Evolutionary conservation across 768 basidiomycete species (phyloP).

Genomic region (Chalciporus piperatus): DNA sequence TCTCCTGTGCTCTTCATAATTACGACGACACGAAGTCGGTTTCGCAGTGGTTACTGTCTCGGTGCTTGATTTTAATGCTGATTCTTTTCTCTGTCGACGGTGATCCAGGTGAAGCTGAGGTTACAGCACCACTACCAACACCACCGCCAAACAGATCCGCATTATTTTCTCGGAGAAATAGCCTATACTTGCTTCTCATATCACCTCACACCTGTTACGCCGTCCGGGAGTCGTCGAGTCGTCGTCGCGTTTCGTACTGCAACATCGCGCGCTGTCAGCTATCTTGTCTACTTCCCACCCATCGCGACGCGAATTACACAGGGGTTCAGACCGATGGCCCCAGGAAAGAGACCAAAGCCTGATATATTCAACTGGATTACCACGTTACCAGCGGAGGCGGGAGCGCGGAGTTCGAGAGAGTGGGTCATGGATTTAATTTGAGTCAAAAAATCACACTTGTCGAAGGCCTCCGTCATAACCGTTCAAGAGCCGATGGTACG

Average conservation of each 20-base stretch:
- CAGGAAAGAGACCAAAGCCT: constrained; percentile 11
- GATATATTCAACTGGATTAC: constrained; percentile 16
- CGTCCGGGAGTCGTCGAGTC: constrained; percentile 1
- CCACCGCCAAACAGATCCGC: too few species aligned
- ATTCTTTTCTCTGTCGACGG: too few species aligned
- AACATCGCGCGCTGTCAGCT: too few species aligned
- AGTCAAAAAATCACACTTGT: constrained; percentile 27
- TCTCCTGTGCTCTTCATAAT: too few species aligned
- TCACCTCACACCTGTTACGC: too few species aligned
- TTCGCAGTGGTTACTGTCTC: too few species aligned
- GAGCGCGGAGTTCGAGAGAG: not conserved
- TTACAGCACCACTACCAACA: not conserved
- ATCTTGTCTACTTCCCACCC: constrained; percentile 9
- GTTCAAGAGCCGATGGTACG: constrained; percentile 3
- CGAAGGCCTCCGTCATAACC: constrained; percentile 10
- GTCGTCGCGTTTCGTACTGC: too few species aligned
- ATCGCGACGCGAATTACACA: not conserved
- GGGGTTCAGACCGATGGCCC: constrained; percentile 10
- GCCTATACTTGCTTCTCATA: too few species aligned
- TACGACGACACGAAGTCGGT: too few species aligned
- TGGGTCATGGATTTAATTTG: constrained; percentile 12
- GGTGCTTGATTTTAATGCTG: too few species aligned
- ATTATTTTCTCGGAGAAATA: too few species aligned
- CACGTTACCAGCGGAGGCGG: constrained; percentile 22
- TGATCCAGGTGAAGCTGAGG: too few species aligned